Conservation (phyloP, 148 eudicot species). For the Diospyros kaki region DNA sequence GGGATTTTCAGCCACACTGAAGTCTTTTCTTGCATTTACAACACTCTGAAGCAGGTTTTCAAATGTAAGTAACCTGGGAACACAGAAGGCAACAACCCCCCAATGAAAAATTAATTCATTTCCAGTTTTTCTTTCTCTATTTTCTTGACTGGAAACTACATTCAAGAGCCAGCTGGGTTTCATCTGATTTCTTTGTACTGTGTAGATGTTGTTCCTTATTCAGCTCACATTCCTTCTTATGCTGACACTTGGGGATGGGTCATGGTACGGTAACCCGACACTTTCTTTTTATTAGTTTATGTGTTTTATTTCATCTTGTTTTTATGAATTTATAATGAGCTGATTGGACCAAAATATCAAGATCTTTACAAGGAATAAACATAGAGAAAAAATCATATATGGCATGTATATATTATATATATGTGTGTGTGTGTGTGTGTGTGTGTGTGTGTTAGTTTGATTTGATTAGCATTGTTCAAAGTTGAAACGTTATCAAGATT, state of each 20-base stretch:
- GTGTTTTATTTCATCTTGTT: too few relatives aligned
- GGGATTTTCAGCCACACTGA: slow-evolving; percentile 93
- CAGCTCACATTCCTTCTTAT: slow-evolving; percentile 93
- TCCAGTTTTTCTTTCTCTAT: not conserved
- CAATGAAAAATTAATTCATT: not conserved
- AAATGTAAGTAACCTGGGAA: slow-evolving; percentile 47
- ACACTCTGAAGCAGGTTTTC: slow-evolving; percentile 89
- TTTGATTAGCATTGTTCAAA: too few relatives aligned
- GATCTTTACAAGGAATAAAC: too few relatives aligned
- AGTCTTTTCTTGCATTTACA: slow-evolving; percentile 86
- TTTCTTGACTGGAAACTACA: not conserved
- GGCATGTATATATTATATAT: too few relatives aligned
- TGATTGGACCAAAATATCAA: too few relatives aligned
- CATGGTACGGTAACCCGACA: slow-evolving; percentile 47
- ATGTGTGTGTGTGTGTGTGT: too few relatives aligned
- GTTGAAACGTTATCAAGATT: too few relatives aligned
- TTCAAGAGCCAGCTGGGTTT: not conserved
- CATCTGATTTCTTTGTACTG: slow-evolving; percentile 1
- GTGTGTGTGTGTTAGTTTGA: too few relatives aligned
- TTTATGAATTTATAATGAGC: too few relatives aligned
- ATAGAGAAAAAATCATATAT: too few relatives aligned
- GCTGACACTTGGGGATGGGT: slow-evolving; percentile 99
- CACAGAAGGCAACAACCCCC: not conserved
- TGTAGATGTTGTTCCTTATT: slow-evolving; percentile 96
- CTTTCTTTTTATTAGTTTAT: too few relatives aligned